A percentile compares a stretch with the other conserved stretches of the same genome.
phyloP scores from a whole-genome alignment of 306 rosid genomes.

The Pterocarpus macrocarpus region DNA sequence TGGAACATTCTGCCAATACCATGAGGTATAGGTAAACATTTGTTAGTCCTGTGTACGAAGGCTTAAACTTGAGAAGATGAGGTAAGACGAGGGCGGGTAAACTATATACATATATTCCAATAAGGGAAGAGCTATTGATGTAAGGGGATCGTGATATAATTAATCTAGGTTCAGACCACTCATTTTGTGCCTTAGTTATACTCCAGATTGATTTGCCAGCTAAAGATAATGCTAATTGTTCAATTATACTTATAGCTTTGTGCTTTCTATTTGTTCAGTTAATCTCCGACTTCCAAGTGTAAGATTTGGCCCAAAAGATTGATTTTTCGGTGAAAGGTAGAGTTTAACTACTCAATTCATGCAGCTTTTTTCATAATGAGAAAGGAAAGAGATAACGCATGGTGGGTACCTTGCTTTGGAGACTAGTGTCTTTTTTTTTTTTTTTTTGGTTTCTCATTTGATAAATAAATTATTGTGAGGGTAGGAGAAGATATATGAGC shows the following conservation, averaged over 20 bases:
- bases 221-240: neutral
- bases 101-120: neutral
- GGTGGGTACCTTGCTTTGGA: conserved; percentile 41
- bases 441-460: neutral
- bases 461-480: neutral
- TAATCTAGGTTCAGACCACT: conserved; percentile 11
- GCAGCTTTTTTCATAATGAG: conserved; percentile 17
- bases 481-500: neutral
- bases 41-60: conserved; percentile 32
- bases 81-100: conserved; percentile 8
- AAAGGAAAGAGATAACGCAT: conserved; percentile 20
- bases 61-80: conserved; percentile 24
- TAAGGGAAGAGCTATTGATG: conserved; percentile 10
- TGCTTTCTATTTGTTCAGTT: conserved; percentile 14
- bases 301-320: neutral
- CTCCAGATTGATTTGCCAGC: neutral
- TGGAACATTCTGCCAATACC: conserved; percentile 47
- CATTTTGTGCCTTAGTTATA: neutral
- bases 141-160: neutral
- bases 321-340: conserved; percentile 28
- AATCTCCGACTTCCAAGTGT: conserved; percentile 4
- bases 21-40: conserved; percentile 35
- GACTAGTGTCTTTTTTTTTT: neutral
- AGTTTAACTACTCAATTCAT: conserved; percentile 36
- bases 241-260: neutral